Base-by-base conservation (phyloP, 495 filamentous ascomycete genomes). In the Penicillium argentinense region DNA sequence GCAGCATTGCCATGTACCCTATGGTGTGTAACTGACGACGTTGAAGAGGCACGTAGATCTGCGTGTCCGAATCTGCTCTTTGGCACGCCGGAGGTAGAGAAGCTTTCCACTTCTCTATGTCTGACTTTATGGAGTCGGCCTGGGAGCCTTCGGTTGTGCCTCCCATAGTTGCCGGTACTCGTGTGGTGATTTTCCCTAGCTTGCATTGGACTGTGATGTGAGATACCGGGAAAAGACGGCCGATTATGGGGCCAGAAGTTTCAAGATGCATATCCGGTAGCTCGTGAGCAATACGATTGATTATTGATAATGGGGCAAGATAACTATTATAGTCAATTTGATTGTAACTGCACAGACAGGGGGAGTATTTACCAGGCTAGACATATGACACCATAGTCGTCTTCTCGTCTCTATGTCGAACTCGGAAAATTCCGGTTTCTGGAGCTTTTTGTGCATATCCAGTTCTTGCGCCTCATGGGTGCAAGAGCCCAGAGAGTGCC, bases 391-490 rank as follows among this genome's bases (percentile, higher is more conserved):
- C 68, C 67, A 73, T 2, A 70, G 42, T 4, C 70, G 57, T 25
- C 56, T 49, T 43, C 68, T 60, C 52, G 66, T 66, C 48, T 72
- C 68, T 25, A 62, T 55, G 17, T 68, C 56, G 40, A 68, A 69
- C 29, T 79, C 74, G 2, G 69, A 67, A 36, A 74, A 48, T 1
- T 57, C 63, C 3, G 63, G 57, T 6, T 60, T 62, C 1, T 53
- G 43, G 12, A 58, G 54, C 26, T 68, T 65, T 13, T 68, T 69
- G 45, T 81, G 73, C 51, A 81, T 64, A 6, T 72, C 76, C 42
- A 76, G 64, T 45, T 80, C 77, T 45, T 77, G 75, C 0, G 74
- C 77, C 22, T 75, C 75, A 8, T 71, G 69, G 37, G 79, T 74
- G 12, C 69, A 66, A 36, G 55, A 49, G 29, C 67, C 57, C 25